phyloP scores from a whole-genome alignment of 2,329 filamentous ascomycete genomes.

The Pseudogymnoascus sp. region DNA sequence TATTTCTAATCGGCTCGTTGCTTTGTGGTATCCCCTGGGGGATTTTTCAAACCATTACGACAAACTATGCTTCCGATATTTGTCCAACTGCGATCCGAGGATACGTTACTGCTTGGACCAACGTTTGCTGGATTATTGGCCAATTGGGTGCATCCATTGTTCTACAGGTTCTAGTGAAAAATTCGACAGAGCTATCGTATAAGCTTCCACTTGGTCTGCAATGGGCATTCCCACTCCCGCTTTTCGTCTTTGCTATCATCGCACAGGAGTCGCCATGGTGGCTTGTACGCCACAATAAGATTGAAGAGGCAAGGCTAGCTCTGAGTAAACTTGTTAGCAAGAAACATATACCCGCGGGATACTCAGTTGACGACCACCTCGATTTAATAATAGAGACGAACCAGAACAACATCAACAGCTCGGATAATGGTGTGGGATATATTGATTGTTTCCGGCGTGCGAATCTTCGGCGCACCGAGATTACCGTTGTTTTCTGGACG shows the following conservation, averaged over 20 bases:
- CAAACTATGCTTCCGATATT: conserved; percentile 20
- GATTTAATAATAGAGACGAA: conserved; percentile 48
- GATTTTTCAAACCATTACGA: conserved; percentile 6
- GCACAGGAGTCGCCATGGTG: conserved; percentile 44
- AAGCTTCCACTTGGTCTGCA: conserved; percentile 38
- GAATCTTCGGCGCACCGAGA: conserved; percentile 43
- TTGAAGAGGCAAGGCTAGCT: conserved; percentile 35
- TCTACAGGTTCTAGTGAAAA: conserved; percentile 32
- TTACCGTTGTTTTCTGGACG: conserved; percentile 48
- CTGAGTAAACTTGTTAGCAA: conserved; percentile 30
- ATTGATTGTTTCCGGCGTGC: conserved; percentile 40
- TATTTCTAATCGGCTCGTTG: not conserved
- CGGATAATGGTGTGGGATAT: conserved; percentile 45
- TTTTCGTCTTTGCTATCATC: conserved; percentile 35
- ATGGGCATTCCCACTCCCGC: conserved; percentile 40
- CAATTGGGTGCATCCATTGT: conserved; percentile 36
- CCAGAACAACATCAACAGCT: conserved; percentile 39
- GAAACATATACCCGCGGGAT: conserved; percentile 20
- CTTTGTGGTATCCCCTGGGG: not conserved
- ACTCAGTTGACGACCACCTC: conserved; percentile 25
- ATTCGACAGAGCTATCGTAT: conserved; percentile 37
- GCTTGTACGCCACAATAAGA: conserved; percentile 36
- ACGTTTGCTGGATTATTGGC: conserved; percentile 11
- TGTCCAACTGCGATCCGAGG: conserved; percentile 2
- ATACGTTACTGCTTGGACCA: conserved; percentile 8